These are phyloP conservation scores for Trichoderma arundinaceum DNA, from an alignment of 2,329 filamentous ascomycete genomes.

Conservation along the genomic window DNA sequence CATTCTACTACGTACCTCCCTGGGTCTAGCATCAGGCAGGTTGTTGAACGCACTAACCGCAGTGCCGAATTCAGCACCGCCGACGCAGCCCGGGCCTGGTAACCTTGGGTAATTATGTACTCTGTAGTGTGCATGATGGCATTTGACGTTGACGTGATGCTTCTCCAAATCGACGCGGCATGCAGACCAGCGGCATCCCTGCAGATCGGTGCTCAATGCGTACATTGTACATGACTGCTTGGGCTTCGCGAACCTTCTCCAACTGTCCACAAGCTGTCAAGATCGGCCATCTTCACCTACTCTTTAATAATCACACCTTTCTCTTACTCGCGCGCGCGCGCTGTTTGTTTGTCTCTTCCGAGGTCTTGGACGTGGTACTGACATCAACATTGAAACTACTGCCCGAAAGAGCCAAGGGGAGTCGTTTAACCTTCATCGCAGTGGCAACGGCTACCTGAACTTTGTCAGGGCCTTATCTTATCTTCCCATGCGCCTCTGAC, in stretches of 20 bases:
- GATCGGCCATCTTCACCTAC: neutral
- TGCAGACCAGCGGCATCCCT: constrained; percentile 23
- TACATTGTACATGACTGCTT: neutral
- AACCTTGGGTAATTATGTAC: no score
- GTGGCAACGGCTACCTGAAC: constrained; percentile 23
- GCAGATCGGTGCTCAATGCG: constrained; percentile 10
- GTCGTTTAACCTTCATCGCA: constrained; percentile 14
- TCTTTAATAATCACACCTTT: neutral
- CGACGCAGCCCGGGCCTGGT: neutral
- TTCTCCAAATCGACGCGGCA: constrained; percentile 24
- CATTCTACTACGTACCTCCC: neutral
- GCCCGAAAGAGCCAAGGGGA: neutral
- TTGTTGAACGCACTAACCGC: no score
- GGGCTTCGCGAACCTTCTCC: constrained; percentile 8
- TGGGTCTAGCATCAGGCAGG: neutral
- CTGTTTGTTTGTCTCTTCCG: neutral
- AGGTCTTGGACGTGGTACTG: no score
- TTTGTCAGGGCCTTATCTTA: constrained; percentile 27
- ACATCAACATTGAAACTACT: no score
- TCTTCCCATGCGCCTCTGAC: constrained; percentile 26
- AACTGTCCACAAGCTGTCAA: neutral
- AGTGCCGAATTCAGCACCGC: neutral
- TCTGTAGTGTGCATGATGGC: neutral
- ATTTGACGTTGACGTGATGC: constrained; percentile 26
- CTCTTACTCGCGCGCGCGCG: neutral